phyloP scores from a whole-genome alignment of 2,329 filamentous ascomycete genomes.

The Atkinsonella texensis region DNA sequence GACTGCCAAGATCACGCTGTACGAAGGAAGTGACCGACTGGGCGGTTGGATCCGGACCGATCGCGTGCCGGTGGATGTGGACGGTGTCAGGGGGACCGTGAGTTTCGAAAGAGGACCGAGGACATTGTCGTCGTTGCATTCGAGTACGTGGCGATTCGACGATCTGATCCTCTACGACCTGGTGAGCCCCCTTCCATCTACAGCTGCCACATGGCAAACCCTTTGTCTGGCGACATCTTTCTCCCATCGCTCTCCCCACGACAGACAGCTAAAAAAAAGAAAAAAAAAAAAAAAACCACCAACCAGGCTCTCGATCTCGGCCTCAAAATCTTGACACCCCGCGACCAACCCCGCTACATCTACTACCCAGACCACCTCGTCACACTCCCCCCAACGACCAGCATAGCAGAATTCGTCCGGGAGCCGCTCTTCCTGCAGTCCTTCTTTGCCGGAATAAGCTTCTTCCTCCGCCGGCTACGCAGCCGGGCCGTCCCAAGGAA shows the following conservation, averaged over 20 bases:
- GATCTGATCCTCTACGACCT: constrained; percentile 58
- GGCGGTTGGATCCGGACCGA: constrained; percentile 79
- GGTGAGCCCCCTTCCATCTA: constrained; percentile 34
- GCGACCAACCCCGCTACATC: constrained; percentile 49
- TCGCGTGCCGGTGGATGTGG: constrained; percentile 40
- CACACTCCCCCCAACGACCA: constrained; percentile 18
- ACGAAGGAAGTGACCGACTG: constrained; percentile 56
- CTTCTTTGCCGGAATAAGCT: constrained; percentile 16
- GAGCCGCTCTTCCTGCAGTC: constrained; percentile 23
- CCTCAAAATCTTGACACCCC: constrained; percentile 37
- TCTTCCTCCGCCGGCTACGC: constrained; percentile 13
- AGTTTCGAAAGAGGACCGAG: constrained; percentile 78
- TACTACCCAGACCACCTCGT: constrained; percentile 72
- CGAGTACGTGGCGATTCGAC: constrained; percentile 34
- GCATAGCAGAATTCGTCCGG: constrained; percentile 15
- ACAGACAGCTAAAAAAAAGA: too few relatives aligned
- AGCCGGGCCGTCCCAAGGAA: constrained; percentile 11
- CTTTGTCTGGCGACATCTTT: neutral
- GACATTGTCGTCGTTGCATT: constrained; percentile 48
- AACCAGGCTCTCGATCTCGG: constrained; percentile 24
- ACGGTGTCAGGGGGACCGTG: constrained; percentile 44
- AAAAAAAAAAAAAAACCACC: constrained; percentile 3
- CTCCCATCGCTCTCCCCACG: too few relatives aligned
- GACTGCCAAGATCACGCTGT: constrained; percentile 62
- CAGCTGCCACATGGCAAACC: neutral